These are phyloP conservation scores for Leccinum aurantiacum DNA, from an alignment of 768 basidiomycete genomes.

Conservation along the genomic window DNA sequence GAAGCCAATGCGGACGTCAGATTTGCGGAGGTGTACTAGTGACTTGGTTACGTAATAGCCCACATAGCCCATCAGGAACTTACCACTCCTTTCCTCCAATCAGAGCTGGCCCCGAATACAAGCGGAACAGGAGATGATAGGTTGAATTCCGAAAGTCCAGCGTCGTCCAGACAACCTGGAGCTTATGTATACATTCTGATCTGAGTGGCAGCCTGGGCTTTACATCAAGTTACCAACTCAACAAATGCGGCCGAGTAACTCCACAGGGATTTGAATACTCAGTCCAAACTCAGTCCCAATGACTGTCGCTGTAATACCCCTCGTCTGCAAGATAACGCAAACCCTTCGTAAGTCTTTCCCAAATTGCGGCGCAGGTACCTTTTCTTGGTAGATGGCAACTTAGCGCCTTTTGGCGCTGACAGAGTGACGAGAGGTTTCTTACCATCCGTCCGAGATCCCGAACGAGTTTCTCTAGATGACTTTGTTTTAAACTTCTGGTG, in stretches of 20 bases:
- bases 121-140: background rate
- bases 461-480: constrained; percentile 20
- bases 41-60: background rate
- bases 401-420: too few relatives aligned
- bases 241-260: background rate
- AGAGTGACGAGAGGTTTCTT: too few relatives aligned
- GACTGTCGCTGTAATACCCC: too few relatives aligned
- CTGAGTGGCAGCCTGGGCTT: too few relatives aligned
- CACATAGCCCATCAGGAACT: background rate
- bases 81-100: background rate
- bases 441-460: too few relatives aligned
- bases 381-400: too few relatives aligned
- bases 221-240: background rate
- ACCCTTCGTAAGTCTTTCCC: too few relatives aligned
- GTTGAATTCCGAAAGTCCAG: background rate
- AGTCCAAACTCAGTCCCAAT: too few relatives aligned
- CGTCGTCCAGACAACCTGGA: background rate
- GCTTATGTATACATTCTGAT: background rate
- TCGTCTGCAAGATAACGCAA: too few relatives aligned
- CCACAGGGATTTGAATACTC: background rate
- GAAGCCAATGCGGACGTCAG: constrained; percentile 89
- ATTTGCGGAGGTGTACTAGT: constrained; percentile 58
- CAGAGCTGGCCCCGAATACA: background rate
- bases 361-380: too few relatives aligned
- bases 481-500: constrained; percentile 28